phyloP scores from a whole-genome alignment of 2,329 filamentous ascomycete genomes.

The Dendryphion nanum region DNA sequence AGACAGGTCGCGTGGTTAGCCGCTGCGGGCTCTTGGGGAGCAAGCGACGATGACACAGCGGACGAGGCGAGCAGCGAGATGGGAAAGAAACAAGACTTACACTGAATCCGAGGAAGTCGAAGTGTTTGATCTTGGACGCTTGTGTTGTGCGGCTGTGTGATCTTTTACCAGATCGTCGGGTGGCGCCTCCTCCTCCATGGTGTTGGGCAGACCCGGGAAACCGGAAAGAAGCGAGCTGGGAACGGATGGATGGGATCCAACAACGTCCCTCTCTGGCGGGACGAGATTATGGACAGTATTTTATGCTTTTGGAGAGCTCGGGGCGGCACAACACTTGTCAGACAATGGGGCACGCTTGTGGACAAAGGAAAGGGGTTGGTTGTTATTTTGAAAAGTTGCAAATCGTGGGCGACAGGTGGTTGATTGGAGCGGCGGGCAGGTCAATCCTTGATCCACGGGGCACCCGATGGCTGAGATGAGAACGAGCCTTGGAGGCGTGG shows the following conservation, averaged over 20 bases:
- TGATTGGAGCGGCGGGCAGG: too few species aligned
- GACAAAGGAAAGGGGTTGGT: not conserved
- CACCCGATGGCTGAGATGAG: too few species aligned
- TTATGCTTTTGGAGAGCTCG: too few species aligned
- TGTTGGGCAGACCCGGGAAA: constrained; percentile 24
- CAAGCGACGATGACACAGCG: not conserved
- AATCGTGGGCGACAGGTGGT: not conserved
- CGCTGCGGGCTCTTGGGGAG: not conserved
- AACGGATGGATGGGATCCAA: constrained; percentile 9
- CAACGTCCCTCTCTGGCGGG: constrained; percentile 13
- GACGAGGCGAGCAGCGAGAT: not conserved
- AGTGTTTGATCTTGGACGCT: constrained; percentile 32
- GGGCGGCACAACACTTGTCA: too few species aligned
- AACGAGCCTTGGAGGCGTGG: too few species aligned
- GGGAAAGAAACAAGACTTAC: constrained; percentile 21
- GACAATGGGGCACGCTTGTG: too few species aligned
- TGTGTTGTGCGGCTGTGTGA: constrained; percentile 34
- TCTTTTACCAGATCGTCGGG: constrained; percentile 34
- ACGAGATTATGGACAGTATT: too few species aligned
- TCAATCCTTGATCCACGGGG: too few species aligned
- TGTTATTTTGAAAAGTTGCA: constrained; percentile 1
- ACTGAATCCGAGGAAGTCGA: constrained; percentile 33
- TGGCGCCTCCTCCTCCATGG: constrained; percentile 39
- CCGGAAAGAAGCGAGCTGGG: constrained; percentile 16
- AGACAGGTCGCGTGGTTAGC: too few species aligned